These are phyloP conservation scores for Medakamo hakoo DNA, from an alignment of 139 green algal genomes.

Conservation along the genomic window DNA sequence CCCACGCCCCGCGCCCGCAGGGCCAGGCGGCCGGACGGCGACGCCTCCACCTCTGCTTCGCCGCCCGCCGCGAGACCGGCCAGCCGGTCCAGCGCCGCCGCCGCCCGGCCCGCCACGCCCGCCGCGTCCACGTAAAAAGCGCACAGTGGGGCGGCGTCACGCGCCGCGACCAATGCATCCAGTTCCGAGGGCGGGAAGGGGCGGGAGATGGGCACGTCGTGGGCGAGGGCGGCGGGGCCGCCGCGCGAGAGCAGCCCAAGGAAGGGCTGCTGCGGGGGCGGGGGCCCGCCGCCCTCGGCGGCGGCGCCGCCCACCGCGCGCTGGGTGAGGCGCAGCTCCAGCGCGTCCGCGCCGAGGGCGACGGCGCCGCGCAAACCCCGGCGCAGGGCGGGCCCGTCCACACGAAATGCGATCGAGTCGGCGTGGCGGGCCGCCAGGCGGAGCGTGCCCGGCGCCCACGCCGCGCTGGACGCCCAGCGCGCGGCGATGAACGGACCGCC, in stretches of 20 bases:
- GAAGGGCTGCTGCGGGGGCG: neutral
- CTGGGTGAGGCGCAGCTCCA: neutral
- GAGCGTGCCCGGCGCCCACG: neutral
- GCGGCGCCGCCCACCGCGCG: too few species aligned
- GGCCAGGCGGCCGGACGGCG: neutral
- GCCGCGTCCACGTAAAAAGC: neutral
- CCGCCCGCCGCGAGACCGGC: neutral
- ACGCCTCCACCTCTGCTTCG: neutral
- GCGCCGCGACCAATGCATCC: neutral
- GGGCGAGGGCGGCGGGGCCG: neutral
- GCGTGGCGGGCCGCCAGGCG: neutral
- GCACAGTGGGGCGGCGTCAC: neutral
- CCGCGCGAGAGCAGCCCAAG: neutral
- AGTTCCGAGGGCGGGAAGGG: neutral
- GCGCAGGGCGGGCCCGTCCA: neutral
- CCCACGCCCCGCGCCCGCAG: neutral
- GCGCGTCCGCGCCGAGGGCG: neutral
- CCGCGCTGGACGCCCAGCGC: neutral
- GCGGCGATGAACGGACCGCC: neutral
- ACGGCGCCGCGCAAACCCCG: neutral
- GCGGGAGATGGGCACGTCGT: neutral
- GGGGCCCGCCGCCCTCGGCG: too few species aligned
- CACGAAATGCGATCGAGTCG: neutral
- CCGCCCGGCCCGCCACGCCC: too few species aligned
- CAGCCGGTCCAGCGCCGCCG: neutral